Percentiles rank a stretch among this genome's conserved stretches.
phyloP scores from a whole-genome alignment of 2,329 filamentous ascomycete genomes.

The Colletotrichum sp. region DNA sequence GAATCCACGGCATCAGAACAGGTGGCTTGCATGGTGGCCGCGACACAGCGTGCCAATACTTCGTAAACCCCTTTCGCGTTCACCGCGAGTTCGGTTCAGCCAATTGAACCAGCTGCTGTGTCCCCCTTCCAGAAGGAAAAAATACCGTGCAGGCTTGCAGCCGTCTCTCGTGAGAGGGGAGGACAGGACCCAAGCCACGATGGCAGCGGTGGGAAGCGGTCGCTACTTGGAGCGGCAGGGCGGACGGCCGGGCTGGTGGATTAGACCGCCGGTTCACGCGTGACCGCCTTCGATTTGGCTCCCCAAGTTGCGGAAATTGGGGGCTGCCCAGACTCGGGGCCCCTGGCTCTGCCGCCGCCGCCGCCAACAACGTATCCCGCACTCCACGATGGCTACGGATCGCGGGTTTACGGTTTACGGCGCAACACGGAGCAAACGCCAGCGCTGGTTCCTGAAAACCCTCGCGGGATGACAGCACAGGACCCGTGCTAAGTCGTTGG shows the following conservation, averaged over 20 bases:
- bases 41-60: constrained; percentile 1
- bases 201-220: not conserved
- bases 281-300: not conserved
- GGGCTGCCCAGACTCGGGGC: not conserved
- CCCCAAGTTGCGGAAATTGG: constrained; percentile 6
- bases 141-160: not conserved
- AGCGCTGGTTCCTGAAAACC: not conserved
- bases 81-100: not conserved
- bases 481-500: constrained; percentile 1
- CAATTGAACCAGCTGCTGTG: not conserved
- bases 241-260: constrained; percentile 1
- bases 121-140: not conserved
- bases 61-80: not conserved
- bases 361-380: not conserved
- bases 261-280: constrained; percentile 11
- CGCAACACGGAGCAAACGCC: not conserved
- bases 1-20: constrained; percentile 14
- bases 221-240: not conserved
- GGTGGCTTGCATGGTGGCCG: constrained; percentile 6
- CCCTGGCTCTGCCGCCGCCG: not conserved
- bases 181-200: not conserved
- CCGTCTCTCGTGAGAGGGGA: constrained; percentile 11
- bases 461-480: not conserved
- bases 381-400: not conserved
- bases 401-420: not conserved